A percentile compares a stretch with the other conserved stretches of the same genome.
Conservation (phyloP, 495 filamentous ascomycete genomes). For the Monascus purpureus region DNA sequence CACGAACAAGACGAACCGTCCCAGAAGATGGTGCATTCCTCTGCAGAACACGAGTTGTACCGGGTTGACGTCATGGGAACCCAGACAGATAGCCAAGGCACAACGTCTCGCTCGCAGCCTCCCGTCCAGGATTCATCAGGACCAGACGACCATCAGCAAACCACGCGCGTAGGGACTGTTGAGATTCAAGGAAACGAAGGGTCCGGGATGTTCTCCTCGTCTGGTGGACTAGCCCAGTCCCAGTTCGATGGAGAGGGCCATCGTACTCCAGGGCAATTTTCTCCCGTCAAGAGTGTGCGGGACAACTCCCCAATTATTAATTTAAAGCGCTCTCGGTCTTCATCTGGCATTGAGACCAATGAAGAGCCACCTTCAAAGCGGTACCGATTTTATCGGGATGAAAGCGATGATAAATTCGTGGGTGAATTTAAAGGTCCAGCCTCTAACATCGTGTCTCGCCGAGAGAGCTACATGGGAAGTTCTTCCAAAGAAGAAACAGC, state of each 20-base stretch:
- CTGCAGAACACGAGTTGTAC: constrained; percentile 2
- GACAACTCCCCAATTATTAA: too few species aligned
- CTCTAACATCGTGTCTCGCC: constrained; percentile 9
- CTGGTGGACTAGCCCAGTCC: too few species aligned
- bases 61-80: constrained; percentile 12
- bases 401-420: not conserved
- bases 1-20: constrained; percentile 11
- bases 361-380: constrained; percentile 11
- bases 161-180: constrained; percentile 1
- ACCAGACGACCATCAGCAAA: constrained; percentile 7
- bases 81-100: constrained; percentile 9
- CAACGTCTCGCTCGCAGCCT: constrained; percentile 3
- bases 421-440: constrained; percentile 4
- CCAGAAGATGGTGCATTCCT: constrained; percentile 5
- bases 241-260: too few species aligned
- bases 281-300: too few species aligned
- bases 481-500: constrained; percentile 10
- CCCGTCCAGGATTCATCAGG: constrained; percentile 17
- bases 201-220: too few species aligned
- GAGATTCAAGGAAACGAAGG: too few species aligned
- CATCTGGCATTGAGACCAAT: not conserved
- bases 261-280: too few species aligned
- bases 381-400: not conserved
- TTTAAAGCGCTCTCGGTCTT: not conserved
- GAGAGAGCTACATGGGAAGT: constrained; percentile 13